These are phyloP conservation scores for Hypoxylon sp. DNA, from an alignment of 2,329 filamentous ascomycete species.

Conservation along the genomic window DNA sequence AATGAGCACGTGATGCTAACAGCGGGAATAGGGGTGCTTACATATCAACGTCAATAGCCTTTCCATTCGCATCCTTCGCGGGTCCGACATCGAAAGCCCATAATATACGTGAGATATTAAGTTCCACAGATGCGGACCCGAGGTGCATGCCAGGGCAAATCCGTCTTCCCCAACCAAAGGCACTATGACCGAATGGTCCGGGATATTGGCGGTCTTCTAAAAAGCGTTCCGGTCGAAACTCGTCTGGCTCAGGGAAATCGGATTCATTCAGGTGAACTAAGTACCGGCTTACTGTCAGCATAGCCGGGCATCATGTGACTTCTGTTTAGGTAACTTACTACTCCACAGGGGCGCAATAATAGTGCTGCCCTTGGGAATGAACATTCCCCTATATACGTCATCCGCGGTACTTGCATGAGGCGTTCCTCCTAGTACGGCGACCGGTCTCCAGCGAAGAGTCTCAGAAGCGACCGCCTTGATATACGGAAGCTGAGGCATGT, in stretches of 20 bases:
- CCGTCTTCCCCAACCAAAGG: conserved; percentile 60
- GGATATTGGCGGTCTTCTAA: conserved; percentile 53
- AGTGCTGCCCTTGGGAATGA: conserved; percentile 61
- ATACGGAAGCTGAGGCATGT: conserved; percentile 55
- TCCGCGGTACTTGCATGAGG: conserved; percentile 64
- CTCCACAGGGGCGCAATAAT: conserved; percentile 62
- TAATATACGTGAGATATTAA: conserved; percentile 64
- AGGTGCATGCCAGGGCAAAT: conserved; percentile 65
- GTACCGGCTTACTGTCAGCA: conserved; percentile 7
- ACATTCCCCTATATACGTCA: conserved; percentile 60
- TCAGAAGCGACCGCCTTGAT: conserved; percentile 58
- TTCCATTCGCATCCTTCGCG: conserved; percentile 51
- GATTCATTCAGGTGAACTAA: conserved; percentile 60
- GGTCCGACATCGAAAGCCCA: conserved; percentile 67
- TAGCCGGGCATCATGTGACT: not conserved
- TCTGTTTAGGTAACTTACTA: conserved; percentile 55
- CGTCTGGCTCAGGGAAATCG: conserved; percentile 59
- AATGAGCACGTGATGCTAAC: not conserved
- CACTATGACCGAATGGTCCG: conserved; percentile 57
- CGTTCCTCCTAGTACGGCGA: conserved; percentile 61
- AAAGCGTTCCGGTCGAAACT: conserved; percentile 53
- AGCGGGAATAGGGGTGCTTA: conserved; percentile 46
- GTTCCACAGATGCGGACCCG: conserved; percentile 64
- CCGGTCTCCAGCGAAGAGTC: conserved; percentile 60
- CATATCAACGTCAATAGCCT: conserved; percentile 59